Conservation (phyloP, 306 rosid species). For the Ormosia emarginata region DNA sequence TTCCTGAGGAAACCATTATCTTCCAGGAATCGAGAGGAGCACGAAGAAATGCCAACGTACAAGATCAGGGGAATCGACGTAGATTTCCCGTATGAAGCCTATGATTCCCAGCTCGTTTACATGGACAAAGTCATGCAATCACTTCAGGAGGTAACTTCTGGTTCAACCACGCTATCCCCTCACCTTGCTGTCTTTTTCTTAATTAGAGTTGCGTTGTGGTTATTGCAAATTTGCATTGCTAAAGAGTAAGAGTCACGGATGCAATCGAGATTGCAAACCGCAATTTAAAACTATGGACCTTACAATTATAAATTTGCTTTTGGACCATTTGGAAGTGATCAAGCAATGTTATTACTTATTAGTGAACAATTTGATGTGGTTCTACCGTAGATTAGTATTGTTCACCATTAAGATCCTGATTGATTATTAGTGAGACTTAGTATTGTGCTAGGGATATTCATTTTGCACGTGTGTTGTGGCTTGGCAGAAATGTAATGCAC, state of each 20-base stretch:
- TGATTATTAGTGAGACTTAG: neutral
- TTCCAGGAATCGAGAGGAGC: neutral
- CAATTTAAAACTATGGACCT: no score
- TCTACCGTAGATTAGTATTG: neutral
- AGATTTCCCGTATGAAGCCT: conserved; percentile 84
- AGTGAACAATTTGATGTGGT: no score
- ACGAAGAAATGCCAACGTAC: conserved; percentile 70
- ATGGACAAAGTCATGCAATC: conserved; percentile 95
- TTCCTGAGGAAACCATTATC: neutral
- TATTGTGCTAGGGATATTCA: neutral
- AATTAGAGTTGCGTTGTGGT: neutral
- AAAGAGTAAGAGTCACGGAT: neutral
- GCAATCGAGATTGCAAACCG: no score
- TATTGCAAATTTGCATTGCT: neutral
- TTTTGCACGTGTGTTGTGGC: neutral
- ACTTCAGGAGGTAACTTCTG: conserved; percentile 61
- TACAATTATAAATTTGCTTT: no score
- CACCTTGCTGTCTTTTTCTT: no score
- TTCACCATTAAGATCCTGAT: neutral
- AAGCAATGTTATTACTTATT: no score
- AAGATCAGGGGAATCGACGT: conserved; percentile 72
- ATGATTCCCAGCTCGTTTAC: conserved; percentile 88
- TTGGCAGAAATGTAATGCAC: conserved; percentile 74
- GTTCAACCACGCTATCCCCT: no score
- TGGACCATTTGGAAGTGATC: no score